Base-by-base conservation (phyloP, 345 rosid species). In the Syzygium oleosum region DNA sequence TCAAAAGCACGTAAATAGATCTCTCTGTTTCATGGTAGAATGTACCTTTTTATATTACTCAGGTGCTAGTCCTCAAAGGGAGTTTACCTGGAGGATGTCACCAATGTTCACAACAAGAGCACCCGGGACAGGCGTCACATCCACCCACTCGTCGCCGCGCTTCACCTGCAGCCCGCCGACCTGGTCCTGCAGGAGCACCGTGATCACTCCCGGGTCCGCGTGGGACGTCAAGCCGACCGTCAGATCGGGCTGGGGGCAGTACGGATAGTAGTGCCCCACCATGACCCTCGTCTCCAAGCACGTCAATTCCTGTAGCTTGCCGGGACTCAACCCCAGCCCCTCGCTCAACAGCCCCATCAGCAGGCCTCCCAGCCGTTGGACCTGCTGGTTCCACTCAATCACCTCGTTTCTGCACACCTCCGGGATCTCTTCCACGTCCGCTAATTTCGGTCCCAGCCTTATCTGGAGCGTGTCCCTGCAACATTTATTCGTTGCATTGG, bases 181-280 rank as follows among this genome's bases (percentile, higher is more conserved):
- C 5, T 91, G 91, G 88, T 91, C 92, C 84, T 94, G 95, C 52
- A 92, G 86, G 87, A 94, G 53, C 85, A 95, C 78, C 1, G 94
- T 90, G 59, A 93, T 29, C 38, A 91, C 92, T 52, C 91, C 94
- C 2, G 95, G 93, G 86, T 95, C 95, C 0, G 92, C 90, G 55
- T 94, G 95, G n/a, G 94, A 85, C 11, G 90, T 19, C 52, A 90
- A 85, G 9, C 95, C 97, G 2, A 93, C 85, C 5, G 94, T 95
- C 3, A 92, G 91, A 87, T 94, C 92, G 31, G 97, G 94, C 89
- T 94, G 95, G 0, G 95, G 97, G 59, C 95, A 95, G 52, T 52
- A 51, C 1, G 94, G 95, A 58, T 94, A 95, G 89, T 88, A 94
- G 49, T 94, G 92, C 6, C 89, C 95, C 53, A 88, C 92, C 94